Conservation (phyloP, 2,329 filamentous ascomycete genomes). For the Scedosporium boydii region DNA sequence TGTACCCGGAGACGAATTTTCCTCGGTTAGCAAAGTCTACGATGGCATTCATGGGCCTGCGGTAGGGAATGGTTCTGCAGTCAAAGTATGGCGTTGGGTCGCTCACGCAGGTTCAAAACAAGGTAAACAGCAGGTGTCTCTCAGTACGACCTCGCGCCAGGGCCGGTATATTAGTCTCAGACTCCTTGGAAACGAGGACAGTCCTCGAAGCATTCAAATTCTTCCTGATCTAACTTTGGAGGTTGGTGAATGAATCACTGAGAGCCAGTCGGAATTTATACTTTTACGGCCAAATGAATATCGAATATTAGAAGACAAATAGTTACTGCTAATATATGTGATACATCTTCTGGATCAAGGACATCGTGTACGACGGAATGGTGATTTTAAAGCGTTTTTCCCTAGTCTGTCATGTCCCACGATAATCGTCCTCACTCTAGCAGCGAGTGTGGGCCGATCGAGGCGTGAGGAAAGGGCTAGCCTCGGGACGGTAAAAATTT, state of each 20-base stretch:
- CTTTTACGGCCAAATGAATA: too few species aligned
- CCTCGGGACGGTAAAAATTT: too few species aligned
- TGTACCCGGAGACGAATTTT: not conserved
- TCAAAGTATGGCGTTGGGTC: not conserved
- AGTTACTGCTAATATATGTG: too few species aligned
- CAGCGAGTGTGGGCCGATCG: too few species aligned
- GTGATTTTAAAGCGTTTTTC: too few species aligned
- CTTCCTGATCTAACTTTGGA: not conserved
- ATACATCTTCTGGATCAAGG: too few species aligned
- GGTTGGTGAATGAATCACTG: not conserved
- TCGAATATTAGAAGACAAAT: too few species aligned
- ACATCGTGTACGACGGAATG: too few species aligned
- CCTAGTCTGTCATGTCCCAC: too few species aligned
- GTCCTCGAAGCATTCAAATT: slow-evolving; percentile 11
- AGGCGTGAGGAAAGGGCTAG: too few species aligned
- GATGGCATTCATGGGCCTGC: not conserved
- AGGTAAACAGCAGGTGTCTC: not conserved
- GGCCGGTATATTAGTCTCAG: not conserved
- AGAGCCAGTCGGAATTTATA: too few species aligned
- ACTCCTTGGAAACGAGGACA: not conserved
- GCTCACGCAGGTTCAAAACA: not conserved
- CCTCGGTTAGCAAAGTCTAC: not conserved
- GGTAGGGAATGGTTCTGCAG: not conserved
- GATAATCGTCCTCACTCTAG: too few species aligned
- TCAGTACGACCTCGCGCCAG: not conserved